phyloP scores from a whole-genome alignment of 1,284 basidiomycete genomes.

The Sparassis latifolia region DNA sequence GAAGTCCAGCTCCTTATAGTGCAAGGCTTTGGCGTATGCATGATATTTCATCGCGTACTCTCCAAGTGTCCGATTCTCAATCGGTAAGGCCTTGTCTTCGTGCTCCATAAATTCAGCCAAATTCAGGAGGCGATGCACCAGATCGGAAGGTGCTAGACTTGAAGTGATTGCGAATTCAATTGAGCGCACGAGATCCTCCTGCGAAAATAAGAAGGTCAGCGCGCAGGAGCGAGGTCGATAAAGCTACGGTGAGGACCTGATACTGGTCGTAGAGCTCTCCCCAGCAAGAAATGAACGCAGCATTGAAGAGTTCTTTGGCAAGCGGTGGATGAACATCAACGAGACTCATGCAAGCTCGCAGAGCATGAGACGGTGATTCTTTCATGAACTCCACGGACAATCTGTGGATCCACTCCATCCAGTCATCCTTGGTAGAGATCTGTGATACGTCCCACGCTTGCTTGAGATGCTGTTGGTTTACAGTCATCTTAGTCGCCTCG shows the following conservation, averaged over 20 bases:
- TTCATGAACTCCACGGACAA: constrained; percentile 97
- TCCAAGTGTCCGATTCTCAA: constrained; percentile 90
- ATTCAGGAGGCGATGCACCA: constrained; percentile 92
- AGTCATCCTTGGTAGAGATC: constrained; percentile 81
- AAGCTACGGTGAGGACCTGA: constrained; percentile 47
- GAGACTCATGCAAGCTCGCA: constrained; percentile 92
- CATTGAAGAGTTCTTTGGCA: constrained; percentile 95
- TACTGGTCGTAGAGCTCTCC: constrained; percentile 94
- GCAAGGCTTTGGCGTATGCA: constrained; percentile 96
- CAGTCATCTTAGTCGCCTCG: constrained; percentile 84
- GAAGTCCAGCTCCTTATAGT: constrained; percentile 99
- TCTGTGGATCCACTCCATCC: constrained; percentile 94
- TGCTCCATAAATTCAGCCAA: constrained; percentile 99
- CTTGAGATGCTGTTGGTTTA: constrained; percentile 97
- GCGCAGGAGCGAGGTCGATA: neutral
- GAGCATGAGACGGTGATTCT: constrained; percentile 94
- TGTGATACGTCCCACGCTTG: constrained; percentile 93
- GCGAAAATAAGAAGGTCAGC: constrained; percentile 8
- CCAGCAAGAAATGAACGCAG: constrained; percentile 98
- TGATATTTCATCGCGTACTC: constrained; percentile 93
- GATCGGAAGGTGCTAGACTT: constrained; percentile 76
- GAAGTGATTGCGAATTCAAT: constrained; percentile 88
- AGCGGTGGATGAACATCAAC: constrained; percentile 91
- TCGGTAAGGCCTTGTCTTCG: constrained; percentile 94
- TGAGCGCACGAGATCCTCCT: constrained; percentile 91